A percentile compares a stretch with the other conserved stretches of the same genome.
Evolutionary conservation across 305 asterid species (phyloP).

Genomic region (Fraxinus velutina): DNA sequence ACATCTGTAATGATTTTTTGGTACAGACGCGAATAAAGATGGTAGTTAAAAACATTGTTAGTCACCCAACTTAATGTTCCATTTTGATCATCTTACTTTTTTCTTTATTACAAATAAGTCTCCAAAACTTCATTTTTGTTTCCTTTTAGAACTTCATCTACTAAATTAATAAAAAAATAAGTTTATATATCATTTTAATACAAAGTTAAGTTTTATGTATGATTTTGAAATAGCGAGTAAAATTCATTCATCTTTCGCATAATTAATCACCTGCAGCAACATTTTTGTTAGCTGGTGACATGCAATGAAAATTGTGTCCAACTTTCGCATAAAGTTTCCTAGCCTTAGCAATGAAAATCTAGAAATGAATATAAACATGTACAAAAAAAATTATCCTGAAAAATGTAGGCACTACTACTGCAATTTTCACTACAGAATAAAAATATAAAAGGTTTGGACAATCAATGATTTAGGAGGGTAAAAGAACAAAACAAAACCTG

Average conservation of each 20-base stretch:
- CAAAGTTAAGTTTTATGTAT: too few relatives aligned
- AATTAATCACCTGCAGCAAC: too few relatives aligned
- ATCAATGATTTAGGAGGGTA: background rate
- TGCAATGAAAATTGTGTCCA: too few relatives aligned
- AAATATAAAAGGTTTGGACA: conserved; percentile 23
- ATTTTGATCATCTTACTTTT: too few relatives aligned
- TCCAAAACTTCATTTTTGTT: background rate
- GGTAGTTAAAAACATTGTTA: background rate
- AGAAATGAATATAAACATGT: background rate
- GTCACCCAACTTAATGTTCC: background rate
- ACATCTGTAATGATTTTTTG: background rate
- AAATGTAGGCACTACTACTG: background rate
- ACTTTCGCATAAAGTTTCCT: background rate
- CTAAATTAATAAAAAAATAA: background rate
- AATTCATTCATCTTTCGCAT: too few relatives aligned
- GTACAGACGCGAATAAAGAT: background rate
- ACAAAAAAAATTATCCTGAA: background rate
- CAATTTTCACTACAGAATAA: conserved; percentile 6
- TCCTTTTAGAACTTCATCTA: background rate
- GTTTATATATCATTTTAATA: too few relatives aligned
- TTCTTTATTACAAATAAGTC: background rate
- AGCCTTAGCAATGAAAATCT: background rate
- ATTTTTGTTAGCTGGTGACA: too few relatives aligned
- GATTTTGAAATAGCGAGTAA: too few relatives aligned
- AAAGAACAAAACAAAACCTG: background rate